Base-by-base conservation (phyloP, 306 rosid species). In the Spatholobus suberectus region DNA sequence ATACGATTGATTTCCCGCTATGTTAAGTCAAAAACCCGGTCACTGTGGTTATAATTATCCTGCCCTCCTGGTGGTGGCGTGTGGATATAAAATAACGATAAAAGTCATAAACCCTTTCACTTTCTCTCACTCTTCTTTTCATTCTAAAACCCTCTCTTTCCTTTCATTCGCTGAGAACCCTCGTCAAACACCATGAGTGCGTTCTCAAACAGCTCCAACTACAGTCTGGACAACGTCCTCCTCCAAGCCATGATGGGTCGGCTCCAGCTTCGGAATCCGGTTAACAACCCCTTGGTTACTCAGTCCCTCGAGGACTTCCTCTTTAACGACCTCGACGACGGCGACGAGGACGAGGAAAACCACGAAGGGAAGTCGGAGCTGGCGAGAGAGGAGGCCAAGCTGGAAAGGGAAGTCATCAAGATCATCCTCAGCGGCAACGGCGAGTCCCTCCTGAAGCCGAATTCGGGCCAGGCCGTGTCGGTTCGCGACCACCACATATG, bases 391-490 rank as follows among this genome's bases (percentile, higher is more conserved):
- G 88, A 85, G 24, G 43, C 78, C 6, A 88, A 58, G 81, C 90
- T 96, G 69, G 99, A 96, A 70, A 85, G 69, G 44, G 99, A 94
- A 35, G 72, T 96, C 71, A 78, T 96, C 49, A 90, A 90, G 40
- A 70, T 86, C 23, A 86, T 96, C 38, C 86, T 91, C 55, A 65
- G 86, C 29, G 98, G 97, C 0, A 71, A 81, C 32, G 81, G 84
- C 8, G 96, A 94, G 13, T 66, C 90, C 6, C 89, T 94, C 8
- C 92, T 96, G 32, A 87, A 86, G n/a, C 94, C 99, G 40, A 94
- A 96, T 85, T 94, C 98, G 0, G 98, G 98, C 0, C 94, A 96
- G 84, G 94, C 99, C 10, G 94, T 96, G 24, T 73, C 94, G 0
- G 68, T 94, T 40, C 92, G 92, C 14, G 98, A 94, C 61, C 94